Evolutionary conservation across 345 rosid genomes (phyloP), one percentile per base, ranked within the genome.

Genomic region (Dimocarpus longan): DNA sequence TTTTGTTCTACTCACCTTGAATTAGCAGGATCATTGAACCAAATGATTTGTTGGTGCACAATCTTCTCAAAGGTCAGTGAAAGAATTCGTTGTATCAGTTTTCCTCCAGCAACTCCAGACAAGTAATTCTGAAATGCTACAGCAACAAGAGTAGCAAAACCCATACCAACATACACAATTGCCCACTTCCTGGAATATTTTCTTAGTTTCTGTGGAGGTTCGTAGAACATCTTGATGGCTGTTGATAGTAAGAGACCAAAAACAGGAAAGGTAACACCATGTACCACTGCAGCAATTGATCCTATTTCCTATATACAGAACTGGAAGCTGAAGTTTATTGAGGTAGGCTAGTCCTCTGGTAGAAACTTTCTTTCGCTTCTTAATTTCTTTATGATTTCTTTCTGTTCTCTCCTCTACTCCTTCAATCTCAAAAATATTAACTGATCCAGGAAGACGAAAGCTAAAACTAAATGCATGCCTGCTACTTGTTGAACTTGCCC

Each of bases 101-200:
- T 91, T n/a, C 97, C 92, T 10, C 98, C 98, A 4, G 97, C 98
- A 32, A 93, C 26, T 40, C 95, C 97, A 21, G 90, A 95, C 40
- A 92, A 81, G 80, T 82, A 95, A 84, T 89, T 87, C 78, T 95
- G 98, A 44, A 84, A 1, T 3, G 98, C 94, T 28, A 86, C 75
- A 78, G 78, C 82, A 10, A 87, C 5, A 8, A 90, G 66, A 60
- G 63, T 77, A 5, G 82, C 8, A 3, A 82, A 3, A 39, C 89
- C 95, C 32, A 93, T 42, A 46, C 83, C 80, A 0, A 90, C 9
- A 62, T 84, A 91, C 24, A 88, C 40, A 46, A 84, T 8, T 32
- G 92, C 92, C 98, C 95, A 95, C 8, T 71, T 65, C 28, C 57
- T 85, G n/a, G 98, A 83, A 48, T 93, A 91, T 75, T 89, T 92